Evolutionary conservation across 179 eudicot genomes (phyloP), one percentile per base, ranked within the genome.

Genomic region (Nepenthes alata): DNA sequence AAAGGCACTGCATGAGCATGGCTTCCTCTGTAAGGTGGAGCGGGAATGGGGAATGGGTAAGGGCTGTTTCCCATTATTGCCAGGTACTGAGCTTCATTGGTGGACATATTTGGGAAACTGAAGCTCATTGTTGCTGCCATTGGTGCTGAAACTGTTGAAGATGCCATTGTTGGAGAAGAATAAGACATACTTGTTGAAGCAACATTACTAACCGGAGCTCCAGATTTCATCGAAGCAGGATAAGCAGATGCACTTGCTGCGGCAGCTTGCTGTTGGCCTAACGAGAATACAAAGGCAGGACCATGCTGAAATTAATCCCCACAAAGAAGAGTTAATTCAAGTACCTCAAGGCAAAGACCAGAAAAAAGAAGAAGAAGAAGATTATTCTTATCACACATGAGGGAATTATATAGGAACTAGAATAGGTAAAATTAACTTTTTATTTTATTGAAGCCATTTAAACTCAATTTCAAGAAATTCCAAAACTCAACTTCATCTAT

Each of bases 281-380:
- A 70, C 9, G 99, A 97, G 67, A 94, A 90, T 61, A 90, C 78
- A 67, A 90, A 81, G 25, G 94, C 84, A 58, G 95, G 99, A 8
- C 77, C 94, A 49, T 78, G 89, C 89, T 84, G 84, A 62, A 70
- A 77, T 39, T 58, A 8, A 35, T 25, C 1, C 59, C 54, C 0
- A 25, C 25, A 53, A 16, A 35, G 13, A 36, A 0, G 47, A 64
- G 14, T 47, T 2, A 48, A 52, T 11, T 13, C 45, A 15, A 1
- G 11, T 39, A 37, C 2, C 6, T 41, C 12, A 4, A 41, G 45
- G 8, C 45, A 1, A 41, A 41, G 37, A 13, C 3, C 5, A 41
- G 45, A 41, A 4, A 41, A 41, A 25, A 25, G 25, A 25, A 25
- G 25, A 16, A 16, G 25, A 25, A 25, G 25, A 25, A 25, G 25